Base-by-base conservation (phyloP, 352 stramenopile species). In the Globisporangium mamillatum region DNA sequence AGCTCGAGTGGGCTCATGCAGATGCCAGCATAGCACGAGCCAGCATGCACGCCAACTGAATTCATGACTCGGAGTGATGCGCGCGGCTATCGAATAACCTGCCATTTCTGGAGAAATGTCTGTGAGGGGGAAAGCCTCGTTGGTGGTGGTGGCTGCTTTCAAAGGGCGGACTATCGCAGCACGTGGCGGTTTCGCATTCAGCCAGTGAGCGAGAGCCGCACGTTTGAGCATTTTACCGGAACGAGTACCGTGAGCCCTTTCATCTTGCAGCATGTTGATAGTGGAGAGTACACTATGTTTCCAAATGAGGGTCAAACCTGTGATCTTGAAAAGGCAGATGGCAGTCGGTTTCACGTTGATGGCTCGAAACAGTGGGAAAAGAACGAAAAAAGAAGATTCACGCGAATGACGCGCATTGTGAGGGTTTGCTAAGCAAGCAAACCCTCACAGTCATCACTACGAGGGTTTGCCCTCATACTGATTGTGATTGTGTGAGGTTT, bases 171-270 rank as follows among this genome's bases (percentile, higher is more conserved):
- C 34, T 52, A 59, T 50, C 18, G 25, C 38, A 25, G 7, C 18
- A 14, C 5, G 6, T 6, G 41, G 25, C 22, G 8, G 38, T 55
- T 66, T 66, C 29, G 9, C 12, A 32, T 27, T 62, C 29, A 27
- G 12, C 10, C 38, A 38, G 32, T 38, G 16, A 24, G 54, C 54
- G 41, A 12, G 16, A 44, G 18, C 60, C 60, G 46, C 60, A 24
- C 60, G 20, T 59, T 66, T 55, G 60, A 4, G 24, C 60, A 56
- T 59, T 66, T 66, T 66, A 66, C 44, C 60, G 14, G 59, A 55
- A 29, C 38, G 20, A 54, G 52, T 59, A 59, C 29, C 27, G 46
- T 9, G 6, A 32, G 4, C 29, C 4, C 29, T 32, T 32, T 59
- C 18, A 59, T 34, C 18, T 29, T 36, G 60, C 60, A 66, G 59